phyloP scores from a whole-genome alignment of 23 red algal species.

The Gracilaria domingensis region DNA sequence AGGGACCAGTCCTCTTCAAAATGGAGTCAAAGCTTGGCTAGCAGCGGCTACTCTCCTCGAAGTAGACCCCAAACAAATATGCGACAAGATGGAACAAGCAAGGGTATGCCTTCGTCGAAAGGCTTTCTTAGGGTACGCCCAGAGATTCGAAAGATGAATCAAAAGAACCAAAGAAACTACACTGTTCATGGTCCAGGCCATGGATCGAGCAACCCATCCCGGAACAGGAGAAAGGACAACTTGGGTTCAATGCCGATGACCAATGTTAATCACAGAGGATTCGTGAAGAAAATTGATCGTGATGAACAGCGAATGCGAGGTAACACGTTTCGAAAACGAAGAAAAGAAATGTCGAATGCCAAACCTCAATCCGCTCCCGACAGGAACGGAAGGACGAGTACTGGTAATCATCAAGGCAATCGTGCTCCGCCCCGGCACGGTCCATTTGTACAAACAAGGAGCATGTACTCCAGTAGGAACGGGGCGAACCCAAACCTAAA shows the following conservation, averaged over 20 bases:
- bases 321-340: not conserved
- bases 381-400: not conserved
- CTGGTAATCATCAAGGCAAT: not conserved
- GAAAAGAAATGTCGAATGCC: not conserved
- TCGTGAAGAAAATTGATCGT: slow-evolving; percentile 12
- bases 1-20: not conserved
- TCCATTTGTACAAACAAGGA: not conserved
- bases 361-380: not conserved
- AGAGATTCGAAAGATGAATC: not conserved
- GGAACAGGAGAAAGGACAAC: not conserved
- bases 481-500: not conserved
- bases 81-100: not conserved
- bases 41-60: not conserved
- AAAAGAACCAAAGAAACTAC: not conserved
- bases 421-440: not conserved
- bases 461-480: not conserved
- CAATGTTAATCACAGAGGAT: slow-evolving; percentile 28
- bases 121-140: not conserved
- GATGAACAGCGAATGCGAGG: not conserved
- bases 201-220: not conserved
- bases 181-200: not conserved
- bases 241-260: not conserved
- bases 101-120: not conserved
- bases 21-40: not conserved
- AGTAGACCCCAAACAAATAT: not conserved